Conservation (phyloP, 495 filamentous ascomycete genomes). For the Pseudomonodictys pantanalensis region DNA sequence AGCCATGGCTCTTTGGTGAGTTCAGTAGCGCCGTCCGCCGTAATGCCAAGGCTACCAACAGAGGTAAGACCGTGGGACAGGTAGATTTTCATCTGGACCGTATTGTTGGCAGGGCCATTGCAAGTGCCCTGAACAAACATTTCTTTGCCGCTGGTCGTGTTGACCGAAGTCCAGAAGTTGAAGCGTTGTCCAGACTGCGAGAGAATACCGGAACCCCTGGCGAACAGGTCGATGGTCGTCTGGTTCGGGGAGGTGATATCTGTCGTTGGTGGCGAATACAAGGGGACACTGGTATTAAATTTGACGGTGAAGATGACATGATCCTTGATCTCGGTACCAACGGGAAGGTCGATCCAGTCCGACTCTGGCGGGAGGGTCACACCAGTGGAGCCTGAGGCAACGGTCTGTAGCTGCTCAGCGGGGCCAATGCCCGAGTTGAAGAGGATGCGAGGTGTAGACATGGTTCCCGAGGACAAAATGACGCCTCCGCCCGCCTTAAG, state of each 20-base stretch:
- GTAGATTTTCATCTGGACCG: conserved; percentile 36
- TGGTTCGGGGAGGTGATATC: conserved; percentile 17
- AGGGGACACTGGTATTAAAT: conserved; percentile 1
- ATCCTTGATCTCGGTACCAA: conserved; percentile 17
- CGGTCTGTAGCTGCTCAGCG: conserved; percentile 14
- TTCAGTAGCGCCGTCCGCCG: conserved; percentile 32
- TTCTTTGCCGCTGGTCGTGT: conserved; percentile 4
- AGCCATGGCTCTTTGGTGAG: conserved; percentile 35
- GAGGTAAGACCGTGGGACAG: conserved; percentile 48
- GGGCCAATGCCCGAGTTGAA: conserved; percentile 19
- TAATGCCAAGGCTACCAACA: conserved; percentile 37
- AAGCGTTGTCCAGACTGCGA: conserved; percentile 19
- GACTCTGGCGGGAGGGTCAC: conserved; percentile 18
- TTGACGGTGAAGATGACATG: conserved; percentile 23
- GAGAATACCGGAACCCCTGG: conserved; percentile 10
- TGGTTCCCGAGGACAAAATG: conserved; percentile 12
- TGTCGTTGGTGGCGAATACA: conserved; percentile 11
- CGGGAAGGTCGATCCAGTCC: conserved; percentile 23
- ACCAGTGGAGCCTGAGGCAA: conserved; percentile 7
- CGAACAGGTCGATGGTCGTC: conserved; percentile 17
- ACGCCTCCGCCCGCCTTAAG: conserved; percentile 14
- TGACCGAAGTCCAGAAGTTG: conserved; percentile 23
- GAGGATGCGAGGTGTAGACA: conserved; percentile 22
- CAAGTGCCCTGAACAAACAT: conserved; percentile 21
- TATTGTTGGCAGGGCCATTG: conserved; percentile 24